Conservation (phyloP, 2,329 filamentous ascomycete genomes). For the Phaeoacremonium minimum region DNA sequence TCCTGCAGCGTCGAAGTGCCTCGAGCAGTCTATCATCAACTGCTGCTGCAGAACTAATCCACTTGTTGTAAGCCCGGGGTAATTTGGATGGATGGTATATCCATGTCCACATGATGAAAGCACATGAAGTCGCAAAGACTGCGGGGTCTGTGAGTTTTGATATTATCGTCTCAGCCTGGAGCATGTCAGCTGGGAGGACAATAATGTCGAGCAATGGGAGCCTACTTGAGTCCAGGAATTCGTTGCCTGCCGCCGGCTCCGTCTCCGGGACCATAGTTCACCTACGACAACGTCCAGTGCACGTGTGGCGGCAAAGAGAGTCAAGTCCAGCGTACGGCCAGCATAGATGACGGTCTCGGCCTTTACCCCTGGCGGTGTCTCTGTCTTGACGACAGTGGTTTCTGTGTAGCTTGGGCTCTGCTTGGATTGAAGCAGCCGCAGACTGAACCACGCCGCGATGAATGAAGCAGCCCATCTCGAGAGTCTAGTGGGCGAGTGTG, state of each 20-base stretch:
- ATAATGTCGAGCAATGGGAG: slow-evolving; percentile 1
- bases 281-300: slow-evolving; percentile 69
- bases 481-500: slow-evolving; percentile 31
- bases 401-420: slow-evolving; percentile 38
- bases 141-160: slow-evolving; percentile 56
- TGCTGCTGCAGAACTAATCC: slow-evolving; percentile 74
- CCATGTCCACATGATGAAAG: slow-evolving; percentile 85
- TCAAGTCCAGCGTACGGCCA: slow-evolving; percentile 76
- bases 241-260: slow-evolving; percentile 33
- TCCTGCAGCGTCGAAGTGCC: slow-evolving; percentile 63
- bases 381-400: slow-evolving; percentile 22
- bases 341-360: slow-evolving; percentile 34
- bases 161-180: slow-evolving; percentile 2
- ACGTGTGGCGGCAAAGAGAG: slow-evolving; percentile 70
- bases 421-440: slow-evolving; percentile 55
- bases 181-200: background rate
- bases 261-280: slow-evolving; percentile 56
- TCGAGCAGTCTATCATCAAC: slow-evolving; percentile 72
- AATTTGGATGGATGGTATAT: slow-evolving; percentile 70
- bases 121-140: slow-evolving; percentile 68
- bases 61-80: slow-evolving; percentile 71
- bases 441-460: slow-evolving; percentile 52
- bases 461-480: slow-evolving; percentile 55
- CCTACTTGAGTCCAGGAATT: slow-evolving; percentile 42
- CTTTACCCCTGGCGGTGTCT: slow-evolving; percentile 17